Percentiles rank a stretch among this genome's conserved stretches.
These are phyloP conservation scores for Eucalyptus marginata DNA, from an alignment of 345 rosid species.

Conservation along the genomic window DNA sequence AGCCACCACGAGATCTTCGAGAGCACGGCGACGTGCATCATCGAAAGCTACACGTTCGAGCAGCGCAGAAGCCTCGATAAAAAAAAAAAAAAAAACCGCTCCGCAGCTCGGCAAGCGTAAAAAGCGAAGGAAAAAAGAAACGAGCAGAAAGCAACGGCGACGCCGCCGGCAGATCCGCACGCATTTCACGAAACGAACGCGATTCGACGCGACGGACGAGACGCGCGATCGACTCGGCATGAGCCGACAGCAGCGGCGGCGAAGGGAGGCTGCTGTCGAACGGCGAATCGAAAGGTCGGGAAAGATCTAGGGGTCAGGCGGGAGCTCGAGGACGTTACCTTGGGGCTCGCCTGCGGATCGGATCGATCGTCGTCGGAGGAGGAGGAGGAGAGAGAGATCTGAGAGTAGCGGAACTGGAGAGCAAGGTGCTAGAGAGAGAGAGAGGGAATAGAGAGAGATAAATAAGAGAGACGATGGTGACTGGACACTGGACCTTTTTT, in stretches of 20 bases:
- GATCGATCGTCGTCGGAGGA: not conserved
- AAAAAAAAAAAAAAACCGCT: not conserved
- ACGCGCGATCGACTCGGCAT: not conserved
- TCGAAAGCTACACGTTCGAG: not conserved
- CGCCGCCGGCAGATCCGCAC: not conserved
- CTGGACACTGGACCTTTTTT: not conserved
- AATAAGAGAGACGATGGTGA: not conserved
- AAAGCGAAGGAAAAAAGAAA: fast-evolving
- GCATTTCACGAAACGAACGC: not conserved
- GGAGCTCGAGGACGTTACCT: not conserved
- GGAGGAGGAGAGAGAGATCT: not conserved
- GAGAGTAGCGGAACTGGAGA: not conserved
- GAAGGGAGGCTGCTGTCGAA: too few relatives aligned
- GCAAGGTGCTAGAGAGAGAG: not conserved
- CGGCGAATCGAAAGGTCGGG: not conserved
- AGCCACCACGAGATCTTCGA: not conserved
- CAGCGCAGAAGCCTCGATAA: not conserved
- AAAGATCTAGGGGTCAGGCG: not conserved
- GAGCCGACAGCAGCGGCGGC: too few relatives aligned
- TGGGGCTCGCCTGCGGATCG: not conserved
- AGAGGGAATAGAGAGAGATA: not conserved
- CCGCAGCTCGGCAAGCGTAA: not conserved
- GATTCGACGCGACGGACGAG: not conserved
- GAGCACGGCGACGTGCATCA: not conserved
- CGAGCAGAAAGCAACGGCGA: not conserved